phyloP scores from a whole-genome alignment of 495 filamentous ascomycete genomes.

The Penicillium steckii region DNA sequence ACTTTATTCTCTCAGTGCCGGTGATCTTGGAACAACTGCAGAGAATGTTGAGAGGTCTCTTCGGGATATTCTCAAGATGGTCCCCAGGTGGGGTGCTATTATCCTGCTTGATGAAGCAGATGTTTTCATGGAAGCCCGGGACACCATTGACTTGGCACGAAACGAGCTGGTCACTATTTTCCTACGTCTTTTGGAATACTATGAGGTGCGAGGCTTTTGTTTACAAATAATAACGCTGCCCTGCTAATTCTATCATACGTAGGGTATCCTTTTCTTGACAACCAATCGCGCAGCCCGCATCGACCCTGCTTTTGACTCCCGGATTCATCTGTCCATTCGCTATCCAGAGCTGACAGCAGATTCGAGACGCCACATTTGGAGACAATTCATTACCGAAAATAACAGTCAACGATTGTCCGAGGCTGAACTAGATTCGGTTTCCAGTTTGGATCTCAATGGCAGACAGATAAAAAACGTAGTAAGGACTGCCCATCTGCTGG shows the following conservation, averaged over 20 bases:
- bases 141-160: constrained; percentile 28
- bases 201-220: constrained; percentile 33
- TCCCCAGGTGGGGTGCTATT: constrained; percentile 44
- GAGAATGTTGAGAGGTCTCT: constrained; percentile 49
- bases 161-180: constrained; percentile 52
- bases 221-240: neutral
- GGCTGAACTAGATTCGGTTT: neutral
- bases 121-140: constrained; percentile 43
- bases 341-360: neutral
- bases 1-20: constrained; percentile 44
- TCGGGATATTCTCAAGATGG: constrained; percentile 48
- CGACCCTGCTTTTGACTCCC: neutral
- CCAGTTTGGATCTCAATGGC: neutral
- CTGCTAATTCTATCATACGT: neutral
- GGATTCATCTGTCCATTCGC: neutral
- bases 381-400: neutral
- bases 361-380: neutral
- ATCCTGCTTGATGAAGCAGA: constrained; percentile 49
- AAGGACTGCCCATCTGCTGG: neutral
- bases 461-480: neutral
- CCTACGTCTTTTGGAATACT: constrained; percentile 51
- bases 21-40: constrained; percentile 53
- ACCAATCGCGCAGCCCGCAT: neutral
- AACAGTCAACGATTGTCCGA: neutral
- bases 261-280: neutral